Conservation (phyloP, 2,329 filamentous ascomycete genomes). For the Apiospora aurea region DNA sequence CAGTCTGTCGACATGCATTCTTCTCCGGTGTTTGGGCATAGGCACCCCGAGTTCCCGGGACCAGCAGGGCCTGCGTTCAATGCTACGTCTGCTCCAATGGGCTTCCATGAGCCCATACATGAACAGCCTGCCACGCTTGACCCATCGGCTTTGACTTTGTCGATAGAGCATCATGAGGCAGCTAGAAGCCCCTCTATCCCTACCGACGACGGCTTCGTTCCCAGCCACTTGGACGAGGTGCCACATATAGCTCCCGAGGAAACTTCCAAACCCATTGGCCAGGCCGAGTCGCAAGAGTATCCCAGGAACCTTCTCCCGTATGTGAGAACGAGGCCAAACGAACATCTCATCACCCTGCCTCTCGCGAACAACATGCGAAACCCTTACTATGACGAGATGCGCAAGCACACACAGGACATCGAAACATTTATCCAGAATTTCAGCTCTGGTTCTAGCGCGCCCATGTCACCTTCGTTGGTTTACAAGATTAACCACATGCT, state of each 20-base stretch:
- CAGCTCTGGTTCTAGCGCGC: constrained; percentile 45
- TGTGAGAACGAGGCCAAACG: constrained; percentile 43
- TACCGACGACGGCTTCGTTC: constrained; percentile 34
- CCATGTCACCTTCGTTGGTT: constrained; percentile 50
- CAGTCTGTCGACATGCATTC: constrained; percentile 29
- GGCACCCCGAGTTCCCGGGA: constrained; percentile 10
- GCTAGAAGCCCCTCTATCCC: constrained; percentile 38
- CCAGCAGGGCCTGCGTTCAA: background rate
- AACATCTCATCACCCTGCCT: constrained; percentile 63
- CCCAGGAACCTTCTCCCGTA: constrained; percentile 36
- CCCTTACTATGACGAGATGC: constrained; percentile 59
- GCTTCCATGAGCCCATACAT: constrained; percentile 31
- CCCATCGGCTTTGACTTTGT: constrained; percentile 40
- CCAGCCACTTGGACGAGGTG: constrained; percentile 26
- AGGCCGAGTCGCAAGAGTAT: constrained; percentile 30
- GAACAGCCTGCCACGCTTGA: constrained; percentile 40
- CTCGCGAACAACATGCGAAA: constrained; percentile 60
- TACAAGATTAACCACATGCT: constrained; percentile 60
- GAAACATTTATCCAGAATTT: constrained; percentile 54
- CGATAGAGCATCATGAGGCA: constrained; percentile 39
- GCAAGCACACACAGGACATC: constrained; percentile 52
- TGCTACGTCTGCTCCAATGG: constrained; percentile 26
- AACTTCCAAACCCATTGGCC: background rate
- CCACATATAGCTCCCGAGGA: constrained; percentile 21
- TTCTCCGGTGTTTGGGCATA: constrained; percentile 27